Evolutionary conservation across 208 protist species (phyloP), one percentile per base, ranked within the genome.

Genomic region (Naegleria lovaniensis): DNA sequence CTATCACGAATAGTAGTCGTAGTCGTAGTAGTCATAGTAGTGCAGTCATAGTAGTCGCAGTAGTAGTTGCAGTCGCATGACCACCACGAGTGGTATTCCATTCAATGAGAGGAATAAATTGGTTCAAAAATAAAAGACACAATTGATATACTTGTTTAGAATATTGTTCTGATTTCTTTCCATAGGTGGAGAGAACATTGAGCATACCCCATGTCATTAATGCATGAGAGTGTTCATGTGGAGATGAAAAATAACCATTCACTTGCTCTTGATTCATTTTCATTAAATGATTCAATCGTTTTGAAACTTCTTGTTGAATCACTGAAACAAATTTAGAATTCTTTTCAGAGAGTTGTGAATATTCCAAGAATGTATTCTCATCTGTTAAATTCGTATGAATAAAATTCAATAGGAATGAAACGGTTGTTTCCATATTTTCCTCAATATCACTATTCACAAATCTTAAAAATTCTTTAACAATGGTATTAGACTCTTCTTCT

Each of bases 321-420:
- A 79, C 6, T 79, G 5, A 13, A 36, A 79, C n/a, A 79, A 79
- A 79, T 36, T 79, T 79, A 79, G 67, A 29, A 79, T 36, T 79
- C n/a, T 79, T 79, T 36, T 36, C 67, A 36, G 29, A 79, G 19
- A 79, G n/a, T 79, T 36, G 9, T 36, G 29, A 36, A 79, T 79
- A 29, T 79, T 79, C 67, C 55, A 67, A 67, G 43, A 48, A 48
- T 48, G 43, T 9, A 67, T 67, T 4, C 19, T 15, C 22, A 67
- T 67, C 55, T 0, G 16, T 79, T 36, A n/a, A 36, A 36, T 29
- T 79, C 5, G 67, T 36, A 36, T 36, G 29, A 79, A 79, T 36
- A 85, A 85, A 85, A 43, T 85, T 85, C 5, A 85, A 16, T 85
- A 85, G 41, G 22, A 85, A 85, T 43, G 79, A 33, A 43, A 85